phyloP scores from a whole-genome alignment of 192 early-diverging fungal genomes.

The Podila epigama region DNA sequence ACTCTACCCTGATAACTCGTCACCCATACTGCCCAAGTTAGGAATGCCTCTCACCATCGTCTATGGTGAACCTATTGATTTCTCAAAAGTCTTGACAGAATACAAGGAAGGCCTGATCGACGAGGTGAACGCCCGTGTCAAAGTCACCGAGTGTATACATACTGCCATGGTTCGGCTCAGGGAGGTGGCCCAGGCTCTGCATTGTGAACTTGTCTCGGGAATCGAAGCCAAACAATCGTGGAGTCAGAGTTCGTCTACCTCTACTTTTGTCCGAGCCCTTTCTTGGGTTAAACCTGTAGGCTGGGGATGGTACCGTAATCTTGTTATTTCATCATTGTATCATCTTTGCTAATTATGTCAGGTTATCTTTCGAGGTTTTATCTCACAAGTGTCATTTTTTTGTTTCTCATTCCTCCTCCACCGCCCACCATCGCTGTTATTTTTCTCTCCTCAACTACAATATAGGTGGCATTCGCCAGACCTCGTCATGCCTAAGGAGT shows the following conservation, averaged over 20 bases:
- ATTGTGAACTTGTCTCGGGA: constrained; percentile 9
- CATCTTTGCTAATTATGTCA: too few relatives aligned
- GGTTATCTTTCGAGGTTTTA: too few relatives aligned
- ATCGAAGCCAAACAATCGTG: constrained; percentile 10
- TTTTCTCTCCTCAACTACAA: too few relatives aligned
- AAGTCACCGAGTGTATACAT: constrained; percentile 59
- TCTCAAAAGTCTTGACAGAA: constrained; percentile 58
- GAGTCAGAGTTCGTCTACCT: constrained; percentile 15
- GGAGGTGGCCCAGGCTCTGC: constrained; percentile 16
- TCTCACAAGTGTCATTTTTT: not conserved
- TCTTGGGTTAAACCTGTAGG: constrained; percentile 25
- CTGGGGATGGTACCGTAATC: constrained; percentile 53
- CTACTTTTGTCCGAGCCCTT: not conserved
- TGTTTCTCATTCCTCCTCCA: too few relatives aligned
- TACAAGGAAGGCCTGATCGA: constrained; percentile 60
- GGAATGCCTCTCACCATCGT: constrained; percentile 64
- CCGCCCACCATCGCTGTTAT: too few relatives aligned
- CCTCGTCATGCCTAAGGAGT: not conserved
- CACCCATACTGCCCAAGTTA: constrained; percentile 60
- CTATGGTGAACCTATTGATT: constrained; percentile 80
- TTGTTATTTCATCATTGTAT: too few relatives aligned
- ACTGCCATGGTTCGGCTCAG: constrained; percentile 53
- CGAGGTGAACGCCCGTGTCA: constrained; percentile 59
- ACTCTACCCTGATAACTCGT: constrained; percentile 51
- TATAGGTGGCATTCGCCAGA: not conserved